Conservation (phyloP, 129 eudicot genomes). For the Logfia minima region DNA sequence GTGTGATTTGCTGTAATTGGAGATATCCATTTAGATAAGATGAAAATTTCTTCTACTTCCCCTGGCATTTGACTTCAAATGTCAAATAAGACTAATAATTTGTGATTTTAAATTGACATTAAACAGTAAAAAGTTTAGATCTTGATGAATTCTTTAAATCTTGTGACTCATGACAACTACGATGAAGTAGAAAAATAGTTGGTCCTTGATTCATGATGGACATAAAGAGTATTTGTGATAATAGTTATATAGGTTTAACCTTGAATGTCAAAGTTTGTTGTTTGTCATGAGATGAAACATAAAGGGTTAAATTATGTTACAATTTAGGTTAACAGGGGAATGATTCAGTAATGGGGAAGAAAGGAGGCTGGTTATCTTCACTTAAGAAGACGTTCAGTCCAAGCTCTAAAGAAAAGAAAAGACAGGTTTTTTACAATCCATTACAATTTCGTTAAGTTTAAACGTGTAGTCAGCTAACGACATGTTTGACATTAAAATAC, state of each 20-base stretch:
- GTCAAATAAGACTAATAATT: constrained; percentile 7
- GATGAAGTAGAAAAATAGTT: constrained; percentile 9
- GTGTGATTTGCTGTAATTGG: constrained; percentile 3
- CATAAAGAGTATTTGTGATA: neutral
- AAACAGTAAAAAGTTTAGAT: constrained; percentile 7
- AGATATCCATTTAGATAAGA: constrained; percentile 7
- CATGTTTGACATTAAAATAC: constrained; percentile 13
- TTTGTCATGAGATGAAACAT: constrained; percentile 20
- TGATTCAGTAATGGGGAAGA: constrained; percentile 69
- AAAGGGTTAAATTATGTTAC: constrained; percentile 8
- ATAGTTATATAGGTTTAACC: constrained; percentile 13
- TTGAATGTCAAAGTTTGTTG: constrained; percentile 17
- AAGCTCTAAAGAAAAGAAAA: constrained; percentile 60
- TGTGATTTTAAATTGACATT: constrained; percentile 9
- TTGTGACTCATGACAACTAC: neutral
- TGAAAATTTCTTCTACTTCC: neutral
- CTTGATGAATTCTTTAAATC: constrained; percentile 4
- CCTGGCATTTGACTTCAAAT: neutral
- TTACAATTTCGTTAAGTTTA: neutral
- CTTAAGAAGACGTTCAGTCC: constrained; percentile 76
- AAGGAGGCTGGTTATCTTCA: constrained; percentile 79
- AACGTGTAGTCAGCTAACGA: neutral
- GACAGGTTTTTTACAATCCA: constrained; percentile 39
- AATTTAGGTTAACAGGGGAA: constrained; percentile 36
- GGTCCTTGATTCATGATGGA: constrained; percentile 19